A percentile compares a stretch with the other conserved stretches of the same genome.
phyloP scores from a whole-genome alignment of 495 filamentous ascomycete genomes.

The Corynascus novoguineensis region DNA sequence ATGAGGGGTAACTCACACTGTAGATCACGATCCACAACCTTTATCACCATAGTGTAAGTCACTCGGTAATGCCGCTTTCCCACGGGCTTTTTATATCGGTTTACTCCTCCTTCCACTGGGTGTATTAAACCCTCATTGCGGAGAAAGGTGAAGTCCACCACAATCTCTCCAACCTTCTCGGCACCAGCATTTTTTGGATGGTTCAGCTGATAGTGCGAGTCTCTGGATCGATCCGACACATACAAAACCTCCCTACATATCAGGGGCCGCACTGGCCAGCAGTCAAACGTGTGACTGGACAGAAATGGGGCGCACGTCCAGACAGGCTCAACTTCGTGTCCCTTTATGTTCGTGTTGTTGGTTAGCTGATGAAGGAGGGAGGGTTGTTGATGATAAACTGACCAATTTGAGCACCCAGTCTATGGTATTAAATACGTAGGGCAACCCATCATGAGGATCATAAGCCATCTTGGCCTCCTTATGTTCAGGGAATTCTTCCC shows the following conservation, averaged over 20 bases:
- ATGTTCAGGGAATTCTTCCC: constrained; percentile 18
- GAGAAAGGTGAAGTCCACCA: constrained; percentile 15
- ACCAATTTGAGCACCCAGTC: constrained; percentile 20
- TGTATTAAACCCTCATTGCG: constrained; percentile 4
- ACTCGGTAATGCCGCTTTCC: constrained; percentile 16
- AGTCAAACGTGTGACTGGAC: constrained; percentile 18
- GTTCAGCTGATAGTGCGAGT: constrained; percentile 15
- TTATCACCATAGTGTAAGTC: constrained; percentile 12
- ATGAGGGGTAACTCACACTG: constrained; percentile 12
- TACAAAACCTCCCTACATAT: constrained; percentile 20
- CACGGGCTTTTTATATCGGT: neutral
- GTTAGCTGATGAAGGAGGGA: neutral
- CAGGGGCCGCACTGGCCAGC: neutral
- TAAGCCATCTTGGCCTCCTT: constrained; percentile 6
- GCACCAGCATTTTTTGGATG: constrained; percentile 19
- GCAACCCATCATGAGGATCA: constrained; percentile 8
- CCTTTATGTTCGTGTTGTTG: neutral
- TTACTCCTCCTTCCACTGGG: neutral
- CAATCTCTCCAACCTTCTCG: constrained; percentile 10
- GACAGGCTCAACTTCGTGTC: constrained; percentile 1
- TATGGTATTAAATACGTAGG: constrained; percentile 17
- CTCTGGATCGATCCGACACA: constrained; percentile 18
- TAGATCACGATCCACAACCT: constrained; percentile 13
- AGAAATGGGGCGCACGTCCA: constrained; percentile 9
- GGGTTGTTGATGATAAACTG: neutral